Evolutionary conservation across 164 flowering plant genomes (phyloP).

Genomic region (Houttuynia cordata): DNA sequence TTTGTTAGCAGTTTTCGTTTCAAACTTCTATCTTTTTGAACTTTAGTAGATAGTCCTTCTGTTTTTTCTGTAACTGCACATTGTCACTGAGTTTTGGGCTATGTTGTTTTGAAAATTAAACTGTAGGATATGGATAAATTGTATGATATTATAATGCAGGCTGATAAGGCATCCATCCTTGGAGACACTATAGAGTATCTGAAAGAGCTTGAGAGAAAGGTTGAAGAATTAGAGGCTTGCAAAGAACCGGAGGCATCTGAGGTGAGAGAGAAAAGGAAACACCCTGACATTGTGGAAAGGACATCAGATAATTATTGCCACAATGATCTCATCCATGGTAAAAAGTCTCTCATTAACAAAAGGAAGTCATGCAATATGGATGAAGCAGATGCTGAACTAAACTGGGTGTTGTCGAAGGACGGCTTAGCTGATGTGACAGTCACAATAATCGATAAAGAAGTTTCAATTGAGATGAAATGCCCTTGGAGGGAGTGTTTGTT

Average conservation of each 20-base stretch:
- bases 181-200: constrained; percentile 58
- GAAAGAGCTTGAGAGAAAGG: constrained; percentile 66
- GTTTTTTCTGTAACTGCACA: too few relatives aligned
- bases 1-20: too few relatives aligned
- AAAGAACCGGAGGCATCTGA: constrained; percentile 24
- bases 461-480: constrained; percentile 49
- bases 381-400: constrained; percentile 26
- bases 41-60: too few relatives aligned
- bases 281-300: constrained; percentile 38
- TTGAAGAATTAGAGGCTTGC: constrained; percentile 54
- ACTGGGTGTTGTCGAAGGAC: constrained; percentile 19
- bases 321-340: constrained; percentile 13
- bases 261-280: constrained; percentile 27
- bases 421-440: constrained; percentile 31
- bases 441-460: constrained; percentile 34
- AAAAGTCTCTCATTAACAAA: constrained; percentile 36
- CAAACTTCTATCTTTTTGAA: too few relatives aligned
- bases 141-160: constrained; percentile 27
- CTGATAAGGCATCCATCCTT: constrained; percentile 59
- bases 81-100: too few relatives aligned
- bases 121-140: too few relatives aligned
- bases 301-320: constrained; percentile 55
- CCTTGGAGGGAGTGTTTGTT: constrained; percentile 63
- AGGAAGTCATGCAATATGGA: constrained; percentile 53
- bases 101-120: too few relatives aligned